Evolutionary conservation across 495 filamentous ascomycete genomes (phyloP), one percentile per base, ranked within the genome.

Genomic region (Aspergillus saccharolyticus): DNA sequence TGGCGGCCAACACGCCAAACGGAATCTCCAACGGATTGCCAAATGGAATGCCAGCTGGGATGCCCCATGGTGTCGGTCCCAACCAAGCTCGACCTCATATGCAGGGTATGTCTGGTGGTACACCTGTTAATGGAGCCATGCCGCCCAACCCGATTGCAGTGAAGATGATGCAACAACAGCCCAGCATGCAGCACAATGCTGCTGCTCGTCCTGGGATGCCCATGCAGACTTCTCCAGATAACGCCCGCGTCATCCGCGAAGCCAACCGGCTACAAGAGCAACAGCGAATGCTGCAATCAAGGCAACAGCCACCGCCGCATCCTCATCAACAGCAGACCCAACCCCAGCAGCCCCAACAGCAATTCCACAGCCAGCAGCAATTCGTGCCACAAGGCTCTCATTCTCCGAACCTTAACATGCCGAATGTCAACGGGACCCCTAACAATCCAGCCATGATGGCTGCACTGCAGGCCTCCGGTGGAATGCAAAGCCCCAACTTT

Each of bases 111-210:
- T 63, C 72, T 42, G 66, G 62, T 55, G 71, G 71, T 22, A 56
- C 53, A 39, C 66, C 71, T 54, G 59, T 70, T 10, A 79, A 74
- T 58, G 73, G 78, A 54, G 66, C 81, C 73, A 60, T 87, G 73
- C 61, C 81, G 61, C 53, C 79, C 56, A 72, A 79, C 54, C 60
- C 73, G 9, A 81, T 88, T 69, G 78, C 78, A 22, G 82, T 87
- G 76, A 85, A 87, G 62, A 83, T 84, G 63, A 78, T 91, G 58
- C 85, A 87, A 46, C 85, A 87, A 46, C 89, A 86, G 61, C 76
- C 85, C 44, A 85, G 85, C 30, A 89, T 95, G 77, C 85, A 87
- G 48, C 73, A 78, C 47, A 68, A 77, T 74, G 66, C 78, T 69
- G 54, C 78, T 80, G 63, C 83, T 75, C 67, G 85, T 73, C 62